Evolutionary conservation across 2,329 filamentous ascomycete species (phyloP).

Genomic region (Phyllosticta citriasiana): DNA sequence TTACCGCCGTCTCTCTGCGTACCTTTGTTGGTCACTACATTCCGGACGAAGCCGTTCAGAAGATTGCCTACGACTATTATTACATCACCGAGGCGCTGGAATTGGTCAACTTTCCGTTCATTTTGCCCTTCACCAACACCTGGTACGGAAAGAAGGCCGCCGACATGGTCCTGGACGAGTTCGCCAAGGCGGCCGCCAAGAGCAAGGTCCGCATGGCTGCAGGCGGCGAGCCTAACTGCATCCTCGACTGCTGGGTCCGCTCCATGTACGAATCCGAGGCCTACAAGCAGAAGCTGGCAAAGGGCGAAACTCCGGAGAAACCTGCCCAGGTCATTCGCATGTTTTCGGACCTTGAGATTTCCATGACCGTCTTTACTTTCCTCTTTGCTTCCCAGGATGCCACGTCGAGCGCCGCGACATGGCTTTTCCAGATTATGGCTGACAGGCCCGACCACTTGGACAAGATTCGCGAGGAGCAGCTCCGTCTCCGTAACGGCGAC

Average conservation of each 20-base stretch:
- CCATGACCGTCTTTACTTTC: slow-evolving; percentile 91
- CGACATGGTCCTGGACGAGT: slow-evolving; percentile 83
- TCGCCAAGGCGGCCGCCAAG: slow-evolving; percentile 84
- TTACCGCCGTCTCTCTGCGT: slow-evolving; percentile 88
- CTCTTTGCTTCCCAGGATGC: slow-evolving; percentile 96
- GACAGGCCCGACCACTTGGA: slow-evolving; percentile 89
- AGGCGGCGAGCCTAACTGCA: slow-evolving; percentile 78
- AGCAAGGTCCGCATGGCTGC: slow-evolving; percentile 85
- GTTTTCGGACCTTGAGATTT: slow-evolving; percentile 84
- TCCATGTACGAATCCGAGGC: slow-evolving; percentile 75
- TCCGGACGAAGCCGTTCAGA: slow-evolving; percentile 78
- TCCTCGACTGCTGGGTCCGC: slow-evolving; percentile 92
- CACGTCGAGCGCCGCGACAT: slow-evolving; percentile 84
- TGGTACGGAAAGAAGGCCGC: slow-evolving; percentile 97
- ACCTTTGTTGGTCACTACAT: slow-evolving; percentile 98
- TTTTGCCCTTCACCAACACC: slow-evolving; percentile 86
- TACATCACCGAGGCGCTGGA: slow-evolving; percentile 91
- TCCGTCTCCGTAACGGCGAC: slow-evolving; percentile 65
- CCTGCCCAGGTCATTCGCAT: slow-evolving; percentile 72
- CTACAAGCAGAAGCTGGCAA: slow-evolving; percentile 69
- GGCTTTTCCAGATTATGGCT: slow-evolving; percentile 90
- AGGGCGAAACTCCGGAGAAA: slow-evolving; percentile 66
- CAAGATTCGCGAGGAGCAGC: slow-evolving; percentile 84
- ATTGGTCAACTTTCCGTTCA: slow-evolving; percentile 96
- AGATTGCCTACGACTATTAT: slow-evolving; percentile 94